A percentile compares a stretch with the other conserved stretches of the same genome.
Evolutionary conservation across 2,329 filamentous ascomycete genomes (phyloP).

Genomic region (Arthrinium puccinioides): DNA sequence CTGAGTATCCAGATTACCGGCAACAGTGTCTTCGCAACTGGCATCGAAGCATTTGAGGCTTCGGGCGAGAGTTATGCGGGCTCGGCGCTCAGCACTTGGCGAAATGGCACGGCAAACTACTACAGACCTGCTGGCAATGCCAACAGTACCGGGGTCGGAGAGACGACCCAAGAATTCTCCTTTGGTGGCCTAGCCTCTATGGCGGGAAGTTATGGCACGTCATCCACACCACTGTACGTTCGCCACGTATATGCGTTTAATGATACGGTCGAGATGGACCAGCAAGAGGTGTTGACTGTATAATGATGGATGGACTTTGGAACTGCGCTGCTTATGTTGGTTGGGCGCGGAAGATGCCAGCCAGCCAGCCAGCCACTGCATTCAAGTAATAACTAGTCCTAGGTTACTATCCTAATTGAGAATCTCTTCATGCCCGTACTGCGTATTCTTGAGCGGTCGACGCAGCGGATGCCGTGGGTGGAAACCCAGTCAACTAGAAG

Average conservation of each 20-base stretch:
- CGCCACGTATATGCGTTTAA: constrained; percentile 38
- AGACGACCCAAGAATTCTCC: constrained; percentile 47
- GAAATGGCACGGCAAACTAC: constrained; percentile 52
- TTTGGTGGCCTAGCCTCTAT: constrained; percentile 37
- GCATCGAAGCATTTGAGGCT: constrained; percentile 48
- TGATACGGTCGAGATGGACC: constrained; percentile 15
- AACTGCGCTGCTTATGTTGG: too few species aligned
- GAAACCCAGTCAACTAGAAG: too few species aligned
- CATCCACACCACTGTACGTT: constrained; percentile 42
- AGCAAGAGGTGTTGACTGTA: constrained; percentile 2
- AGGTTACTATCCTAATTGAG: too few species aligned
- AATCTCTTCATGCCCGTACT: too few species aligned
- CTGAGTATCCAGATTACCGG: constrained; percentile 30
- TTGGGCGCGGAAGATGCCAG: too few species aligned
- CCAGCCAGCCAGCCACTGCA: too few species aligned
- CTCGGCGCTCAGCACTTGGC: constrained; percentile 37
- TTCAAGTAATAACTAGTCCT: too few species aligned
- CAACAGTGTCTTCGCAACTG: constrained; percentile 44
- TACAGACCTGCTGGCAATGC: constrained; percentile 36
- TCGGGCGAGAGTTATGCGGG: constrained; percentile 16
- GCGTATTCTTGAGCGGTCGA: too few species aligned
- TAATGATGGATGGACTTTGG: too few species aligned
- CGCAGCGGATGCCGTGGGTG: too few species aligned
- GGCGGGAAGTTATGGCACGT: constrained; percentile 10
- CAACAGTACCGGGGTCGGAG: constrained; percentile 44